Conservation (phyloP, 345 rosid genomes). For the Ceriops decandra region DNA sequence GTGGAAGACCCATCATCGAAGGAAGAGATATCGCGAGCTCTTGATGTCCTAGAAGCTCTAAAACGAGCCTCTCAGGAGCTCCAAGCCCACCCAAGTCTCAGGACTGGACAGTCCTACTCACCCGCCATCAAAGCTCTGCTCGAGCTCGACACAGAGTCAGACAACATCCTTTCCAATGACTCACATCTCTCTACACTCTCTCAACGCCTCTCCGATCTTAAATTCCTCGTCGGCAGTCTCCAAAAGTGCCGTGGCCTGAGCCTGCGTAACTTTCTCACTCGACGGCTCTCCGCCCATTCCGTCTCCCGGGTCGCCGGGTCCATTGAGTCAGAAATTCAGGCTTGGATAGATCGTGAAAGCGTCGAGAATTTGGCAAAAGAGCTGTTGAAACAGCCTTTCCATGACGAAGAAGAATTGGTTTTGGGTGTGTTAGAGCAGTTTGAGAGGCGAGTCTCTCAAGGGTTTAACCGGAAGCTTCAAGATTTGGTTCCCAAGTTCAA, state of each 20-base stretch:
- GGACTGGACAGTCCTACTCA: constrained; percentile 32
- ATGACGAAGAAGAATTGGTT: constrained; percentile 37
- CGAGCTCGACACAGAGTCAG: constrained; percentile 60
- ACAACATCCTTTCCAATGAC: constrained; percentile 48
- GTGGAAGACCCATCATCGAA: constrained; percentile 23
- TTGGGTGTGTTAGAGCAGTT: constrained; percentile 38
- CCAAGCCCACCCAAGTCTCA: constrained; percentile 38
- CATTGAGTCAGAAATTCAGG: constrained; percentile 59
- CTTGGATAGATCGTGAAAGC: constrained; percentile 69
- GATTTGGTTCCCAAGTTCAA: constrained; percentile 50
- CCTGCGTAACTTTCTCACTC: constrained; percentile 47
- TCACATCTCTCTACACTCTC: constrained; percentile 50
- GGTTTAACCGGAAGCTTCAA: constrained; percentile 54
- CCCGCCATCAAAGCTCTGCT: constrained; percentile 54
- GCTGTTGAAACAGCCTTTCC: constrained; percentile 25
- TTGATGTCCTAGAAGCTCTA: constrained; percentile 57
- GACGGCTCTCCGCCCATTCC: constrained; percentile 48
- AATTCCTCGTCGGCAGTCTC: constrained; percentile 37
- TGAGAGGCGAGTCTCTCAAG: constrained; percentile 41
- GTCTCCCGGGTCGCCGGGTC: constrained; percentile 65
- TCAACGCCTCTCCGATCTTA: constrained; percentile 43
- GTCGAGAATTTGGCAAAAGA: constrained; percentile 36
- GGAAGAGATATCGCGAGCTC: constrained; percentile 25
- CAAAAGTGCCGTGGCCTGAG: constrained; percentile 32
- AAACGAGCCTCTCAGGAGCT: constrained; percentile 61